Conservation (phyloP, 108 stramenopile species). For the Fragilaria radians region DNA sequence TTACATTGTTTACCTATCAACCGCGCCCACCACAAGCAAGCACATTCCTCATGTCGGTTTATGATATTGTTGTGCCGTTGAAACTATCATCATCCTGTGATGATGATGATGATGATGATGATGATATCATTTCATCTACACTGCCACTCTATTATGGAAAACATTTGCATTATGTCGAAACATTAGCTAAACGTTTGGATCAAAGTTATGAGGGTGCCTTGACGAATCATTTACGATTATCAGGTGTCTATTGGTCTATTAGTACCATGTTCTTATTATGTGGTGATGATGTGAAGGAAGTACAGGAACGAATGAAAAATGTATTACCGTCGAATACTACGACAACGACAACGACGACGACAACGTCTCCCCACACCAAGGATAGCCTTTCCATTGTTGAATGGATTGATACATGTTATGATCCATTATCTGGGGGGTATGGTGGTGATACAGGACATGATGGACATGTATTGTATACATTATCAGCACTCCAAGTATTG, state of each 20-base stretch:
- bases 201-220: constrained; percentile 86
- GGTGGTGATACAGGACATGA: constrained; percentile 94
- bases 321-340: too few relatives aligned
- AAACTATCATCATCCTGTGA: too few relatives aligned
- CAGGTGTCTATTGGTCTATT: constrained; percentile 97
- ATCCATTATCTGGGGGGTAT: constrained; percentile 78
- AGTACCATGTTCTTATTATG: constrained; percentile 8
- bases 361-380: constrained; percentile 2
- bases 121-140: too few relatives aligned
- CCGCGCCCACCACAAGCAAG: too few relatives aligned
- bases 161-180: constrained; percentile 72
- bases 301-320: constrained; percentile 49
- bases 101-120: too few relatives aligned
- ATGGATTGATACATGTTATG: constrained; percentile 90
- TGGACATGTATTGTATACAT: constrained; percentile 95
- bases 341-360: constrained; percentile 20
- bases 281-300: constrained; percentile 31
- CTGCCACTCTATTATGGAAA: constrained; percentile 58
- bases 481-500: constrained; percentile 95
- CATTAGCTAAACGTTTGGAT: constrained; percentile 68
- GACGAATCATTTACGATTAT: constrained; percentile 91
- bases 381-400: constrained; percentile 63
- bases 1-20: too few relatives aligned
- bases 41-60: too few relatives aligned
- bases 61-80: too few relatives aligned